Percentiles rank a stretch among this genome's conserved stretches.
These are phyloP conservation scores for Trichomonas gallinae DNA, from an alignment of 208 protist species.

Conservation along the genomic window DNA sequence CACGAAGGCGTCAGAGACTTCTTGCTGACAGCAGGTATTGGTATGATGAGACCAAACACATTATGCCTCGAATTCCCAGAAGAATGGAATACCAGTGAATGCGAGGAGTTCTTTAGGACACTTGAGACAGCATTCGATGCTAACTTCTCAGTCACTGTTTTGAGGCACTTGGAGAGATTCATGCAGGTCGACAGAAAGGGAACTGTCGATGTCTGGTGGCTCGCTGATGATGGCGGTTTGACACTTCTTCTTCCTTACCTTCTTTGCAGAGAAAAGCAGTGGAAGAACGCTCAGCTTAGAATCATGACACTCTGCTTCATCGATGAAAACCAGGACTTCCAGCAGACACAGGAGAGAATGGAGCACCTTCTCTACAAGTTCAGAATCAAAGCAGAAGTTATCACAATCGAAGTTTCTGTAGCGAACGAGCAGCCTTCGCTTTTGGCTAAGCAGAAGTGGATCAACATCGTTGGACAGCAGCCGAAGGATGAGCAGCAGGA, in stretches of 20 bases:
- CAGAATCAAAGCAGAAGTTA: neutral
- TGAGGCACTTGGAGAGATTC: neutral
- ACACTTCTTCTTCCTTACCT: constrained; percentile 24
- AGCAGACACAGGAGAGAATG: neutral
- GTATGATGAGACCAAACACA: constrained; percentile 5
- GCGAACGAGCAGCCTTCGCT: neutral
- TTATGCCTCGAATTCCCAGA: neutral
- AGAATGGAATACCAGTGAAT: neutral
- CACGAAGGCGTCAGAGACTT: neutral
- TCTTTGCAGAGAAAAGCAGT: constrained; percentile 22
- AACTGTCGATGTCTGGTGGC: constrained; percentile 30
- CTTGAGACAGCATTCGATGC: neutral
- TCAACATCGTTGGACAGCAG: neutral
- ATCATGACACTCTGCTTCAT: neutral
- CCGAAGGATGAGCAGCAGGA: neutral
- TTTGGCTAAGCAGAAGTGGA: neutral
- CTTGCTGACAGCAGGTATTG: neutral
- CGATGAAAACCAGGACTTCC: neutral
- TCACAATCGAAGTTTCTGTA: neutral
- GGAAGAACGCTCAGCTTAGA: neutral
- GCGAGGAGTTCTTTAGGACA: neutral
- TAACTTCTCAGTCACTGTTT: neutral
- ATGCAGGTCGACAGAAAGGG: neutral
- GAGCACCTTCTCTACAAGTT: neutral
- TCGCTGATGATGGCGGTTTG: constrained; percentile 30